Conservation (phyloP, 371 early-diverging fungal genomes). For the Mucor saturninus region DNA sequence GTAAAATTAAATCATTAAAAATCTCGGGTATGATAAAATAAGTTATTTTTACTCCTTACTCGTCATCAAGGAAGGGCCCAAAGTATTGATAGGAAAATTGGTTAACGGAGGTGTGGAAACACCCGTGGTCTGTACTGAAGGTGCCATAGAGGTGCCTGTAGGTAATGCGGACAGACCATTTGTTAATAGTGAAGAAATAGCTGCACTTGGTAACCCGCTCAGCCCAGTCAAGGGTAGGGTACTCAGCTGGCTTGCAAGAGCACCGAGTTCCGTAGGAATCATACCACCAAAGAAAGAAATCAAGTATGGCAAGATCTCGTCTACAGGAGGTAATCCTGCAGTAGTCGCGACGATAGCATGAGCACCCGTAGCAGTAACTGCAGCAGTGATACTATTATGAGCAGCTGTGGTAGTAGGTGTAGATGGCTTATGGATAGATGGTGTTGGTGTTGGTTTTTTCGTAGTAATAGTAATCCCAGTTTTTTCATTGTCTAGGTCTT, state of each 20-base stretch:
- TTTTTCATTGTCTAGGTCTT: background rate
- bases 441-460: background rate
- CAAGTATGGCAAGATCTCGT: no score
- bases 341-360: no score
- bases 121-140: background rate
- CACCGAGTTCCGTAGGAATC: no score
- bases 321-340: no score
- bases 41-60: background rate
- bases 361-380: background rate
- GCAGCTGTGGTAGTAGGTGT: background rate
- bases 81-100: background rate
- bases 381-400: background rate
- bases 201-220: background rate
- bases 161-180: no score
- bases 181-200: background rate
- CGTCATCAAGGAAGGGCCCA: conserved; percentile 4
- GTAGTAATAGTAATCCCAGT: background rate
- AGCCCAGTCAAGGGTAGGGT: no score
- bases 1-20: background rate
- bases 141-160: no score
- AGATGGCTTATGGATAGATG: background rate
- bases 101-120: background rate
- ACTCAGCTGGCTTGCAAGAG: no score
- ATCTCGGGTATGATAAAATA: background rate
- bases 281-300: no score